Conservation (phyloP, 1,284 basidiomycete genomes). For the Cryptococcus sp. region DNA sequence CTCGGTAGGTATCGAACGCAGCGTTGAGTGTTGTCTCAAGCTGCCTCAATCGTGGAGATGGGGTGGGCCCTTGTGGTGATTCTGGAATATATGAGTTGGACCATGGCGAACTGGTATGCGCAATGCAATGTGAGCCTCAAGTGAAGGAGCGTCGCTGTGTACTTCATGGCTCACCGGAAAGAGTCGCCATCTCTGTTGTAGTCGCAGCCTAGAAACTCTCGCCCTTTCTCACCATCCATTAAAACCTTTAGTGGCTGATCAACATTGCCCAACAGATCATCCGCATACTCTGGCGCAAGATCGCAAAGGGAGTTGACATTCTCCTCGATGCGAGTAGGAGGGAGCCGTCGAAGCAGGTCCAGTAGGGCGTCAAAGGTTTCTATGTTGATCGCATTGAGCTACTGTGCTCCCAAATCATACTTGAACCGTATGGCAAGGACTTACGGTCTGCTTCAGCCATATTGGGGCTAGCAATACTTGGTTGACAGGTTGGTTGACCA, state of each 20-base stretch:
- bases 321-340: conserved; percentile 84
- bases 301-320: conserved; percentile 81
- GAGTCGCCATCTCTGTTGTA: conserved; percentile 97
- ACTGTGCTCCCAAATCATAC: too few species aligned
- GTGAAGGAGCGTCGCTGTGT: background rate
- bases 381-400: background rate
- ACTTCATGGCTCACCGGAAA: conserved; percentile 67
- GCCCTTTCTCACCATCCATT: conserved; percentile 69
- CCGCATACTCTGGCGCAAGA: conserved; percentile 90
- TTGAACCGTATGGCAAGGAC: background rate
- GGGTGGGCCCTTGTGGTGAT: conserved; percentile 80
- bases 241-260: conserved; percentile 89
- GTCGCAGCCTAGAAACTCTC: conserved; percentile 92
- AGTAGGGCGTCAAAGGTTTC: conserved; percentile 74
- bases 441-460: conserved; percentile 32
- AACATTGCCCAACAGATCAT: conserved; percentile 91
- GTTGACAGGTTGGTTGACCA: too few species aligned
- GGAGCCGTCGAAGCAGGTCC: conserved; percentile 92
- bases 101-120: conserved; percentile 81
- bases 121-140: background rate
- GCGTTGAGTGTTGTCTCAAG: conserved; percentile 92
- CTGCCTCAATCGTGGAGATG: conserved; percentile 79
- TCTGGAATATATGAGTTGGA: conserved; percentile 88
- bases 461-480: background rate
- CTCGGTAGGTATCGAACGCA: conserved; percentile 95